Evolutionary conservation across 495 filamentous ascomycete genomes (phyloP), one percentile per base, ranked within the genome.

Genomic region (Monascus purpureus): DNA sequence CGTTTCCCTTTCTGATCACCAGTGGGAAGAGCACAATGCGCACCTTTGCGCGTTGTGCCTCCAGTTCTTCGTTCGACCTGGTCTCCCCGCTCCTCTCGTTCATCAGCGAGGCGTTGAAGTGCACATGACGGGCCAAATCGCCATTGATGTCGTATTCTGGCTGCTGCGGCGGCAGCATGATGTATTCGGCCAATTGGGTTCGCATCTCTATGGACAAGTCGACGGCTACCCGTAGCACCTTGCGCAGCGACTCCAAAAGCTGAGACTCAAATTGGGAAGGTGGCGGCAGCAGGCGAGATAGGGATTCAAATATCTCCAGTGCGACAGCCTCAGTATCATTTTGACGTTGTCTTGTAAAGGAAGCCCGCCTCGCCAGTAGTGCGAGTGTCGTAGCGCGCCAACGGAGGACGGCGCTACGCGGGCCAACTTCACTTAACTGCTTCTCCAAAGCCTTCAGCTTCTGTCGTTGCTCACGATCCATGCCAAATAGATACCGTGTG

Each of bases 381-480:
- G 82, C 93, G 6, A 97, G 67, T 2, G 92, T 96, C 11, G 84
- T 83, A 29, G 90, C 86, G 18, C 92, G 82, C 90, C 90, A 97
- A 54, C 92, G 84, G 34, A 87, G 80, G 12, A 97, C 84, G 6
- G 90, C 83, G 31, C 73, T 65, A 25, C 66, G 64, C 6, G 82
- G 77, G 47, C 84, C 88, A 42, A 93, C 81, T 53, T 95, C 90
- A 16, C 63, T 57, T n/a, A 97, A 66, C 31, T 77, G 73, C 59
- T 90, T 93, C 59, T 97, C 90, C 11, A 96, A 72, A 6, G 73
- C 72, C 58, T 96, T 93, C 48, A 97, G 79, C 48, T 93, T 94
- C 55, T 96, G 87, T 16, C 92, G 80, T 49, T 97, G 87, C 49
- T 94, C 90, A 31, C 85, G 72, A 56, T 95, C 88, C 83, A 96